Percentiles rank a stretch among this genome's conserved stretches.
phyloP scores from a whole-genome alignment of 768 basidiomycete genomes.

The Kwoniella bestiolae region DNA sequence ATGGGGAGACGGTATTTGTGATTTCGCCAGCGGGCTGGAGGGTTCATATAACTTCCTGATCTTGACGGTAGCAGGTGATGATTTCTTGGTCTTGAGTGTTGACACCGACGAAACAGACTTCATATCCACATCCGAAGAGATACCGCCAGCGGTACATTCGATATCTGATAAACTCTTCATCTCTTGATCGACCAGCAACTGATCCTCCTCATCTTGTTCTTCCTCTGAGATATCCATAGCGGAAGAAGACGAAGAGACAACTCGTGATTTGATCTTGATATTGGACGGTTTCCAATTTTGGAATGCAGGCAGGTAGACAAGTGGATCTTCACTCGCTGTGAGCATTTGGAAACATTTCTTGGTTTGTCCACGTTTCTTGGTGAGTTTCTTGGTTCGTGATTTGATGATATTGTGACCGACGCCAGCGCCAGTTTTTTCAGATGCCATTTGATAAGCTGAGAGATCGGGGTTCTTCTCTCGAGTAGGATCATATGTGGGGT shows the following conservation, averaged over 20 bases:
- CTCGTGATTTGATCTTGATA: background rate
- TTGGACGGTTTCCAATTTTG: background rate
- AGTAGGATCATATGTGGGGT: background rate
- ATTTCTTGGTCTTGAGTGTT: background rate
- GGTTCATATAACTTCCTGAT: conserved; percentile 8
- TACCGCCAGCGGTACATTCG: conserved; percentile 7
- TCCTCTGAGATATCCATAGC: conserved; percentile 19
- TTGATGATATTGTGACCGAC: background rate
- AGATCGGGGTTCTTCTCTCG: conserved; percentile 11
- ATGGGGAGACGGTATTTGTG: background rate
- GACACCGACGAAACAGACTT: conserved; percentile 9
- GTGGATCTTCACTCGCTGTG: conserved; percentile 25
- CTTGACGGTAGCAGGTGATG: conserved; percentile 3
- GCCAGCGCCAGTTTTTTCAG: background rate
- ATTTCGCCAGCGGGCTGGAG: background rate
- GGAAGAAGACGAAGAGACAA: background rate
- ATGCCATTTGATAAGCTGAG: background rate
- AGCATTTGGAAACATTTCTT: conserved; percentile 23
- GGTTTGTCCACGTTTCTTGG: conserved; percentile 11
- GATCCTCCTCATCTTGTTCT: conserved; percentile 12
- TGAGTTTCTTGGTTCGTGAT: background rate
- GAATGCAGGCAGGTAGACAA: conserved; percentile 16
- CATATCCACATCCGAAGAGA: conserved; percentile 21
- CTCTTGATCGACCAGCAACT: conserved; percentile 6
- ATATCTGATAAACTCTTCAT: conserved; percentile 12